phyloP scores from a whole-genome alignment of 345 rosid genomes.

The Corchorus capsularis region DNA sequence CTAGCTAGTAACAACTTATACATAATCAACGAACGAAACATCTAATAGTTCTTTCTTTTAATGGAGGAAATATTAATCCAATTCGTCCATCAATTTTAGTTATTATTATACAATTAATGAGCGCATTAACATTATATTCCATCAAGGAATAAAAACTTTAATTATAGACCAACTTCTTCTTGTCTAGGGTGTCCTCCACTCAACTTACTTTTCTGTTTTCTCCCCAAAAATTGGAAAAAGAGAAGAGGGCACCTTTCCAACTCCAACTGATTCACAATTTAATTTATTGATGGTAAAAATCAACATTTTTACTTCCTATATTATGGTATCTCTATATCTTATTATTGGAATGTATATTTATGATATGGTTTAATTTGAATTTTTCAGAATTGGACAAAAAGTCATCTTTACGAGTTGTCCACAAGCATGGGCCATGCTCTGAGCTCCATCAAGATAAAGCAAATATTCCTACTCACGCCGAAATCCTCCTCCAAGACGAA shows the following conservation, averaged over 20 bases:
- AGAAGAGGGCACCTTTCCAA: no score
- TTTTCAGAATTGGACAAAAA: slow-evolving; percentile 36
- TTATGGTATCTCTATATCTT: neutral
- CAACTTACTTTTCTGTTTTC: neutral
- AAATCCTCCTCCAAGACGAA: slow-evolving; percentile 62
- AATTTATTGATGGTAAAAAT: no score
- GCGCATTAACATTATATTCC: no score
- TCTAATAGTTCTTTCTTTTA: no score
- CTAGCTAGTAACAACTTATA: neutral
- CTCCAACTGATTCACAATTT: no score
- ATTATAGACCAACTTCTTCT: no score
- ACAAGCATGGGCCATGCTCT: slow-evolving; percentile 76
- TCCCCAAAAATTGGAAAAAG: no score
- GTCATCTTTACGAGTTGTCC: slow-evolving; percentile 58
- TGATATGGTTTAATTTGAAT: neutral
- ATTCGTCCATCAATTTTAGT: no score
- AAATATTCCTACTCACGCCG: slow-evolving; percentile 35
- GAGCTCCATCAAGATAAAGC: slow-evolving; percentile 17
- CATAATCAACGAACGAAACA: neutral
- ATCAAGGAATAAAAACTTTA: no score
- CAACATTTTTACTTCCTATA: neutral
- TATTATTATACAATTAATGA: no score
- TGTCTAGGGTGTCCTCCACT: neutral
- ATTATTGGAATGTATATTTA: neutral
- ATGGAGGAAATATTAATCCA: neutral